Evolutionary conservation across 352 stramenopile species (phyloP).

Genomic region (Globisporangium echinulatum): DNA sequence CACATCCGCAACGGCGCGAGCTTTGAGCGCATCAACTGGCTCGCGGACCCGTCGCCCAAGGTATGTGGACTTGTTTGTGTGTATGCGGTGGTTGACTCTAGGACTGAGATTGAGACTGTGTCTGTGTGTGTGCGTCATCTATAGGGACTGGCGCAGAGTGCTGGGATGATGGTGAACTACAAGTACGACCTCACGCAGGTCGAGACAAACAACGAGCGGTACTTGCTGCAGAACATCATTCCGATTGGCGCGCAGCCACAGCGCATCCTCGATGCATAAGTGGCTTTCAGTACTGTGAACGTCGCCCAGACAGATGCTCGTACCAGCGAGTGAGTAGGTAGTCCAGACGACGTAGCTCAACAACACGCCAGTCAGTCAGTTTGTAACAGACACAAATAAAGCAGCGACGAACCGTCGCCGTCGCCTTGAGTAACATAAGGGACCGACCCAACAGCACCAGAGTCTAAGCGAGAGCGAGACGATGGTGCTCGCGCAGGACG

Average conservation of each 20-base stretch:
- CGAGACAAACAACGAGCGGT: conserved; percentile 80
- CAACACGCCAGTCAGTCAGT: too few species aligned
- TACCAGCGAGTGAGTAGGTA: too few species aligned
- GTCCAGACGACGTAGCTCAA: too few species aligned
- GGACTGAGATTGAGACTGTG: neutral
- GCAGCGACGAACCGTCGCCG: too few species aligned
- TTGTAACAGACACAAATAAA: too few species aligned
- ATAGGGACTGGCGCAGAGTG: conserved; percentile 65
- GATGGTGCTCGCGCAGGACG: conserved; percentile 91
- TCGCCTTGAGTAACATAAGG: too few species aligned
- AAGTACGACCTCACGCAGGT: conserved; percentile 76
- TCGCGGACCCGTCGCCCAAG: conserved; percentile 71
- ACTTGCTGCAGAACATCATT: conserved; percentile 74
- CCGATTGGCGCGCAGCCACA: conserved; percentile 63
- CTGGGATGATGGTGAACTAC: conserved; percentile 85
- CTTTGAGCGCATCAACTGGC: conserved; percentile 84
- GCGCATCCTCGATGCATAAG: conserved; percentile 25
- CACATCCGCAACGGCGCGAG: conserved; percentile 82
- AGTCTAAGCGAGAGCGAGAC: neutral
- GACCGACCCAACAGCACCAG: too few species aligned
- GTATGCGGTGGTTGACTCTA: neutral
- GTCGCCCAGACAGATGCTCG: too few species aligned
- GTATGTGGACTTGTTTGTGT: conserved; percentile 15
- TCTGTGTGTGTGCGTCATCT: too few species aligned
- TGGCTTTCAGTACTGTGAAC: too few species aligned